Evolutionary conservation across 2,329 filamentous ascomycete genomes (phyloP).

Genomic region (Amylocarpus encephaloides): DNA sequence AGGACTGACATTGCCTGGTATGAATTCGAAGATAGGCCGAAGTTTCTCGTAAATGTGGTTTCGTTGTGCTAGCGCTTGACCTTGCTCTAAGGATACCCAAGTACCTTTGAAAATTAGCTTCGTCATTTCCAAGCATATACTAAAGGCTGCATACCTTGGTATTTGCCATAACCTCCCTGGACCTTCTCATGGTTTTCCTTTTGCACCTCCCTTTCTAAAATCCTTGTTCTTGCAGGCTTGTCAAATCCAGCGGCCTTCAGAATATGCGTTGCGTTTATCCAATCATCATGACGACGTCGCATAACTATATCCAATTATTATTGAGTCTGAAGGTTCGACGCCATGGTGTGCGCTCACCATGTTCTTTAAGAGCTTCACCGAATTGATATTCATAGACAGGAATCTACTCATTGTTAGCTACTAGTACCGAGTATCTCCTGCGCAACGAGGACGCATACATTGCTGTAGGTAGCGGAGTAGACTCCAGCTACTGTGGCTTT

Average conservation of each 20-base stretch:
- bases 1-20: constrained; percentile 77
- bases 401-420: constrained; percentile 50
- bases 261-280: constrained; percentile 99
- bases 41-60: constrained; percentile 83
- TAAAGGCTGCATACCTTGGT: constrained; percentile 61
- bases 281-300: constrained; percentile 86
- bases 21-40: constrained; percentile 81
- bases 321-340: neutral
- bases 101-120: constrained; percentile 54
- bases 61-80: constrained; percentile 73
- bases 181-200: constrained; percentile 97
- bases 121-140: neutral
- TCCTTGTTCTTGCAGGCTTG: constrained; percentile 90
- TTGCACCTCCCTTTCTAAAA: constrained; percentile 93
- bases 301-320: constrained; percentile 49
- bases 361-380: constrained; percentile 66
- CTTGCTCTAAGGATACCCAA: constrained; percentile 86
- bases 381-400: constrained; percentile 93
- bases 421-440: neutral
- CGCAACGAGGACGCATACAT: constrained; percentile 41
- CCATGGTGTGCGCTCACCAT: constrained; percentile 42
- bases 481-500: constrained; percentile 36
- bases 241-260: constrained; percentile 95
- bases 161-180: constrained; percentile 97
- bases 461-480: constrained; percentile 64